These are phyloP conservation scores for Trametes hirsuta DNA, from an alignment of 1,284 basidiomycete species.

Conservation along the genomic window DNA sequence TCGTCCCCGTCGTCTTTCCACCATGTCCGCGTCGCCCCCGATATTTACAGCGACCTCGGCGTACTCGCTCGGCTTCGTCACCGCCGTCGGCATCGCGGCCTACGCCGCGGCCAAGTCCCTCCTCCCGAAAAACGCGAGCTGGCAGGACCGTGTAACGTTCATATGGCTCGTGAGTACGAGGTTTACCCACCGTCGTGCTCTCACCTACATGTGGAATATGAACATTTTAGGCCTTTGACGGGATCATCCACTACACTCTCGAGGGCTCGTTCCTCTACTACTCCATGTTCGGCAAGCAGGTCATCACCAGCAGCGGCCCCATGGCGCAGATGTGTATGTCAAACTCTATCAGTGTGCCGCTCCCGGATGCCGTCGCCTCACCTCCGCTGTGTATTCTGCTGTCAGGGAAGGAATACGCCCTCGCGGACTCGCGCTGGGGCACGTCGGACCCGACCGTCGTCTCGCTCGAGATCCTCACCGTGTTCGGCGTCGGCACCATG, in stretches of 20 bases:
- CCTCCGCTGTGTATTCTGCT: not conserved
- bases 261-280: slow-evolving; percentile 81
- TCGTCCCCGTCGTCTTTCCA: not conserved
- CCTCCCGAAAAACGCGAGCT: slow-evolving; percentile 62
- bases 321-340: slow-evolving; percentile 76
- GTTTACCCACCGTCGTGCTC: too few relatives aligned
- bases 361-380: not conserved
- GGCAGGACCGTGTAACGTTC: slow-evolving; percentile 69
- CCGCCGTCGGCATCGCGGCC: slow-evolving; percentile 51
- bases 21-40: slow-evolving; percentile 26
- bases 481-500: slow-evolving; percentile 73
- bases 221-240: slow-evolving; percentile 65
- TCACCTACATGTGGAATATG: not conserved
- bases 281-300: slow-evolving; percentile 72
- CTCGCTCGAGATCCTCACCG: slow-evolving; percentile 80
- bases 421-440: slow-evolving; percentile 82
- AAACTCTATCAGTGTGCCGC: not conserved
- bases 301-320: slow-evolving; percentile 67
- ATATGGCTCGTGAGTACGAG: slow-evolving; percentile 64
- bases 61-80: slow-evolving; percentile 64
- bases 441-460: slow-evolving; percentile 76
- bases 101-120: slow-evolving; percentile 52
- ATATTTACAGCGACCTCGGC: slow-evolving; percentile 72
- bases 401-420: slow-evolving; percentile 68
- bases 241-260: slow-evolving; percentile 76